Evolutionary conservation across 73 alveolate species (phyloP).

Genomic region (Paramecium biaurelia): DNA sequence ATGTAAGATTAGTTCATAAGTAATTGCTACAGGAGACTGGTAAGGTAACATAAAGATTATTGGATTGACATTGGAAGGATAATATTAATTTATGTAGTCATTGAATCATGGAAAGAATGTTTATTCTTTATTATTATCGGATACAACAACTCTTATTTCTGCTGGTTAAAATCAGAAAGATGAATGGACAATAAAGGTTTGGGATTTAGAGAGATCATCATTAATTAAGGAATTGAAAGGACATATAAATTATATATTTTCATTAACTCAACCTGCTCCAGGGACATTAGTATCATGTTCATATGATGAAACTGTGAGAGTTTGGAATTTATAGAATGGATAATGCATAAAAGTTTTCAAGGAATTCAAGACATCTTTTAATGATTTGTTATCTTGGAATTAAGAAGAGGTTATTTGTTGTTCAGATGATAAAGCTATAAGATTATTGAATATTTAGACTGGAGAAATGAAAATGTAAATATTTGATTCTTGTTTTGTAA

Average conservation of each 20-base stretch:
- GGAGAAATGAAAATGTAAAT: slow-evolving; percentile 44
- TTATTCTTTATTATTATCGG: slow-evolving; percentile 13
- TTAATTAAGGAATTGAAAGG: slow-evolving; percentile 39
- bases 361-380: slow-evolving; percentile 47
- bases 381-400: slow-evolving; percentile 35
- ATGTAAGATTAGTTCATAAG: background rate
- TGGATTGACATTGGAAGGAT: slow-evolving; percentile 36
- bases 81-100: slow-evolving; percentile 16
- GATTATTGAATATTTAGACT: background rate
- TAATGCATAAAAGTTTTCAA: background rate
- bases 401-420: slow-evolving; percentile 17
- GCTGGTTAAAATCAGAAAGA: slow-evolving; percentile 45
- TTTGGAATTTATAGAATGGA: slow-evolving; percentile 37
- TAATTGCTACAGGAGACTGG: slow-evolving; percentile 50
- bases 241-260: slow-evolving; percentile 29
- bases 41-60: slow-evolving; percentile 31
- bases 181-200: slow-evolving; percentile 48
- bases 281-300: slow-evolving; percentile 27
- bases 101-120: slow-evolving; percentile 48
- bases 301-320: slow-evolving; percentile 44
- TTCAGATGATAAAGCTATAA: slow-evolving; percentile 48
- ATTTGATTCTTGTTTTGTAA: slow-evolving; percentile 41
- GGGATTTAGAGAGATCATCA: slow-evolving; percentile 23
- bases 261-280: background rate
- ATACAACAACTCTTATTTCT: background rate